These are phyloP conservation scores for Curvularia eragrostidis DNA, from an alignment of 2,329 filamentous ascomycete species.

Conservation along the genomic window DNA sequence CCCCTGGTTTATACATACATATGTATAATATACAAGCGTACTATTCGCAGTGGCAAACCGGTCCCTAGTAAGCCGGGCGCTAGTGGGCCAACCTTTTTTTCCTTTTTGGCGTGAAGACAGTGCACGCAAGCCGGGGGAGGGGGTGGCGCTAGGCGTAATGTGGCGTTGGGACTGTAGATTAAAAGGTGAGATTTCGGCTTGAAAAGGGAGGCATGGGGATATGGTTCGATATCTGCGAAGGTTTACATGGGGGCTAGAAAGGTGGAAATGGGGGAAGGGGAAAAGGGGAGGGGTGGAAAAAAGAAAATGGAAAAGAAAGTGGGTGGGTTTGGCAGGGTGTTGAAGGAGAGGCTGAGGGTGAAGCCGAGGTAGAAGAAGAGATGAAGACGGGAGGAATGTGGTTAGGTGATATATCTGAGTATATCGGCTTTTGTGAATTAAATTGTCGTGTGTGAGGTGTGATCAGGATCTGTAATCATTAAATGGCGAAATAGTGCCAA, in stretches of 20 bases:
- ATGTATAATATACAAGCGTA: too few relatives aligned
- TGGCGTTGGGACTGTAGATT: neutral
- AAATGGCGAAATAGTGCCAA: neutral
- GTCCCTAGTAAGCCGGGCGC: too few relatives aligned
- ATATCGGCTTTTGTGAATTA: neutral
- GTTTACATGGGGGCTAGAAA: neutral
- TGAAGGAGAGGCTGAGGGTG: neutral
- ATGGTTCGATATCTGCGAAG: too few relatives aligned
- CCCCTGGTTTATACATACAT: too few relatives aligned
- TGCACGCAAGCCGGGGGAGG: neutral
- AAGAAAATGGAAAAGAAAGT: neutral
- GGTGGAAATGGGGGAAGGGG: neutral
- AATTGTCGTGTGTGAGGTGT: too few relatives aligned
- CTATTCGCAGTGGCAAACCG: too few relatives aligned
- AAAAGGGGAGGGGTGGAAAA: too few relatives aligned
- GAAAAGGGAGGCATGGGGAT: too few relatives aligned
- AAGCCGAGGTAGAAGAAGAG: neutral
- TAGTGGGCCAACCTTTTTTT: too few relatives aligned
- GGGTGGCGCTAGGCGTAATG: neutral
- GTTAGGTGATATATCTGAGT: neutral
- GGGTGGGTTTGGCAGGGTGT: too few relatives aligned
- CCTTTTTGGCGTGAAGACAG: neutral
- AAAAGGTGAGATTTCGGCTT: neutral
- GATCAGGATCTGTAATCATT: neutral
- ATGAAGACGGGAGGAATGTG: neutral